Conservation (phyloP, 305 asterid species). For the Rubia tinctorum region DNA sequence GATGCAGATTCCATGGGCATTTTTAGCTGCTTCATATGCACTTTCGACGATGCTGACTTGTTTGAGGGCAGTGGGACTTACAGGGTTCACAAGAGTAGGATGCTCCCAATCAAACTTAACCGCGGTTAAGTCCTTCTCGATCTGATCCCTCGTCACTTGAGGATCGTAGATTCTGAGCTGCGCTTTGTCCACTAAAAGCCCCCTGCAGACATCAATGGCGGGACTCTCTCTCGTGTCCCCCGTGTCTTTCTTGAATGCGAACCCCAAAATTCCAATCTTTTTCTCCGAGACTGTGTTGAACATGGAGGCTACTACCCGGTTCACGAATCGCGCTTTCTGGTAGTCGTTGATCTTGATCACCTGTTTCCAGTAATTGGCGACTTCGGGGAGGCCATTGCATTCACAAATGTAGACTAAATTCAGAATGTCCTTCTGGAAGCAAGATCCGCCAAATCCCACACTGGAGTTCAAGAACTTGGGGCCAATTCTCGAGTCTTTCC, state of each 20-base stretch:
- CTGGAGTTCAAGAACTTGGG: constrained; percentile 31
- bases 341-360: constrained; percentile 34
- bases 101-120: constrained; percentile 30
- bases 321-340: constrained; percentile 29
- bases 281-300: constrained; percentile 29
- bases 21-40: constrained; percentile 30
- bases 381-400: constrained; percentile 25
- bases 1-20: constrained; percentile 26
- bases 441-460: constrained; percentile 33
- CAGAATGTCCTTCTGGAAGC: constrained; percentile 9
- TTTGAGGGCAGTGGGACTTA: constrained; percentile 20
- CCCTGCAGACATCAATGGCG: constrained; percentile 32
- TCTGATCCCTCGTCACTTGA: constrained; percentile 29
- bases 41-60: constrained; percentile 24
- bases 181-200: constrained; percentile 29
- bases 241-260: constrained; percentile 19
- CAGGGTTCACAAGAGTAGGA: constrained; percentile 26
- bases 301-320: constrained; percentile 31
- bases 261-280: constrained; percentile 24
- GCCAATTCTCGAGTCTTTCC: constrained; percentile 30
- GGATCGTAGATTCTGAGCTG: constrained; percentile 30
- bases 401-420: constrained; percentile 13
- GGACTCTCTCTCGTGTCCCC: constrained; percentile 35
- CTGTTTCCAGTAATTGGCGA: constrained; percentile 31
- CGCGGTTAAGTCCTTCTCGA: constrained; percentile 22